Evolutionary conservation across 495 filamentous ascomycete species (phyloP), one percentile per base, ranked within the genome.

Genomic region (Hypoxylon trugodes): DNA sequence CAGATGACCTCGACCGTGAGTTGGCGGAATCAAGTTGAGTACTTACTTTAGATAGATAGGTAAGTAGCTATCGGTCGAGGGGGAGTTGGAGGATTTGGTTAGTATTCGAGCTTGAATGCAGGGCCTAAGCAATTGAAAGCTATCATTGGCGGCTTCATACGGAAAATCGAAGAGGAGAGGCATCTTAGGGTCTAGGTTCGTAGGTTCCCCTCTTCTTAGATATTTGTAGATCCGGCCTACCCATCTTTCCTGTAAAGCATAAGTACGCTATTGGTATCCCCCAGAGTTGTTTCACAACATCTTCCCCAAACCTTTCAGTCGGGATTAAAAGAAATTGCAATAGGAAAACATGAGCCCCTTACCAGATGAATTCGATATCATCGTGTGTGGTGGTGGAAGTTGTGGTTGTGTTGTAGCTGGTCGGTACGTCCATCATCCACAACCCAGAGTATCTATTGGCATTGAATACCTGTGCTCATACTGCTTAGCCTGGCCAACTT

Each of bases 311-410:
- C 15, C 68, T 30, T 61, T 63, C 16, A 33, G 52, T 32, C 32
- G 50, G 40, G 51, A 64, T 21, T 37, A 52, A 28, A 65, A 61
- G 21, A 35, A 64, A 45, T 33, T 47, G 65, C 40, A 59, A 43
- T 28, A 50, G 65, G 21, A 55, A 53, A 36, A 58, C 33, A 80
- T 80, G 77, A 74, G 71, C 47, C 71, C 76, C 19, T 59, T 85
- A 37, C 84, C 84, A 15, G 87, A 90, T 25, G 89, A 93, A 76
- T 89, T 92, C 61, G 90, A 94, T 69, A 91, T 94, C 59, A 93
- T 94, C 65, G 87, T 94, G 53, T 89, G 87, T 68, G 90, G 90
- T 63, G 90, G 90, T 70, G 77, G 81, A 24, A 88, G 87, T 59
- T 82, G 85, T 55, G 89, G 87, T 15, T 92, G 89, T 74, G 90